Percentiles rank a stretch among this genome's conserved stretches.
These are phyloP conservation scores for Stephania cephalantha DNA, from an alignment of 164 flowering plant species.

Conservation along the genomic window DNA sequence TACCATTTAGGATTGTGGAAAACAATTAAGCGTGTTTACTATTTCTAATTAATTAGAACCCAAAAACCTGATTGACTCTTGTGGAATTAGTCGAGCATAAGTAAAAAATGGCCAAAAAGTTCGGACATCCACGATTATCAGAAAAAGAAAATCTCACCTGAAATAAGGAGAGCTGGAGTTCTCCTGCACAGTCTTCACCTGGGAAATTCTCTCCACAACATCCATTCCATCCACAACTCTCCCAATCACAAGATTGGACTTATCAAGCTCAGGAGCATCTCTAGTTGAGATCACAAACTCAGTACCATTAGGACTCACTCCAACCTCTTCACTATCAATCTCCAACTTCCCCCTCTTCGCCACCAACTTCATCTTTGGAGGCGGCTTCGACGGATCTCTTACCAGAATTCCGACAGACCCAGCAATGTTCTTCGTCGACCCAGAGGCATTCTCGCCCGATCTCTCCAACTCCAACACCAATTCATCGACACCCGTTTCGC, in stretches of 20 bases:
- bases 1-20: no score
- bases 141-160: slow-evolving; percentile 41
- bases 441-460: slow-evolving; percentile 30
- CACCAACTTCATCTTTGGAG: slow-evolving; percentile 78
- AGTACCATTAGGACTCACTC: slow-evolving; percentile 74
- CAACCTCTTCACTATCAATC: slow-evolving; percentile 76
- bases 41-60: no score
- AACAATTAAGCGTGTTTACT: no score
- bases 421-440: slow-evolving; percentile 48
- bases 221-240: slow-evolving; percentile 75
- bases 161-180: slow-evolving; percentile 80
- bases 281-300: slow-evolving; percentile 59
- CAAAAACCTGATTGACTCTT: no score
- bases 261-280: slow-evolving; percentile 81
- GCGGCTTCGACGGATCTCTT: slow-evolving; percentile 71
- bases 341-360: slow-evolving; percentile 75
- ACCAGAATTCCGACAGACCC: slow-evolving; percentile 65
- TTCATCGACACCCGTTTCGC: slow-evolving; percentile 28
- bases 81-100: no score
- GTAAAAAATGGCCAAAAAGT: no score
- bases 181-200: slow-evolving; percentile 85
- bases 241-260: slow-evolving; percentile 63
- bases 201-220: slow-evolving; percentile 58
- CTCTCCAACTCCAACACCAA: slow-evolving; percentile 40
- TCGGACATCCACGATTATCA: no score